Base-by-base conservation (phyloP, 2,329 filamentous ascomycete species). In the Magnaporthales sp. region DNA sequence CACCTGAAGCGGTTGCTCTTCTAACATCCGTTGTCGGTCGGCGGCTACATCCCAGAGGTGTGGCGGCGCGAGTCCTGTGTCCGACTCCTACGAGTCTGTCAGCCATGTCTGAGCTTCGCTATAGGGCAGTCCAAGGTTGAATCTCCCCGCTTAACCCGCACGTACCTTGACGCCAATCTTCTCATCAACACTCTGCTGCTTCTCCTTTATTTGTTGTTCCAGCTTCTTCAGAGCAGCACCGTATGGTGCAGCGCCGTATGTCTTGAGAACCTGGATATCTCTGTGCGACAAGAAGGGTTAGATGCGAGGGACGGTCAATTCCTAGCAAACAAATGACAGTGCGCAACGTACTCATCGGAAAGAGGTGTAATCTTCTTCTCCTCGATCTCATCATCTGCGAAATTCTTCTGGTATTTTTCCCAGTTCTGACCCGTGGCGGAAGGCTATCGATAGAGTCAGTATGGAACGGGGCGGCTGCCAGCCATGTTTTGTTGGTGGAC, bases 291-390 rank as follows among this genome's bases (percentile, higher is more conserved):
- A 73, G 72, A 70, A 69, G 65, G 67, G 70, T 69, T 70, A 77
- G 75, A 69, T 66, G 67, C 63, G 29, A 69, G 32, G 68, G 60
- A 22, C 54, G 58, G 64, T 64, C 22, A 30, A 27, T 31, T 62
- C 22, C 9, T 26, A 31, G 29, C 62, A 51, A 66, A 56, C 46
- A n/a, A 62, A 58, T 19, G 24, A 27, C 7, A 11, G 66, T 66
- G 66, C 64, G 69, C 58, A 63, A 82, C 91, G 71, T 86, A 97
- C 94, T 98, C 95, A 83, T 98, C 95, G 72, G 93, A 91, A 70
- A 99, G 84, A 71, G 95, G 95, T 68, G 93, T 94, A 77, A 99
- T 99, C 88, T 99, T 99, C 90, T 99, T 99, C 86, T 99, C 95
- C 78, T 96, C 93, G 79, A 93, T 84, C 79, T 98, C 95, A 74